These are phyloP conservation scores for Paraphoma sp. DNA, from an alignment of 2,329 filamentous ascomycete genomes.

Conservation along the genomic window DNA sequence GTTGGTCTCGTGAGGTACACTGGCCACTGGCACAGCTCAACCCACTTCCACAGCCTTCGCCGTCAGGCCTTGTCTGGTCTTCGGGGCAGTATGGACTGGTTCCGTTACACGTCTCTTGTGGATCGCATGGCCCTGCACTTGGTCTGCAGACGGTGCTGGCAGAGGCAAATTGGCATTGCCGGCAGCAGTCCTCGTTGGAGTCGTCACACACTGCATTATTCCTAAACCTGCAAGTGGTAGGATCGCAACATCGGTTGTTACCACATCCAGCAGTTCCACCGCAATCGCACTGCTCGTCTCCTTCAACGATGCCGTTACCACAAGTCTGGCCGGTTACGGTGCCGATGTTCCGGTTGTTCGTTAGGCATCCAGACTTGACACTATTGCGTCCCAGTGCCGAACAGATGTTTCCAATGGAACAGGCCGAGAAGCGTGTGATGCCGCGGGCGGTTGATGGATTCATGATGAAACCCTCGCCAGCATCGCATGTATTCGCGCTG, in stretches of 20 bases:
- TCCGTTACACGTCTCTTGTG: conserved; percentile 82
- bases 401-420: conserved; percentile 93
- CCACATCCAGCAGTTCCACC: conserved; percentile 77
- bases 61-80: conserved; percentile 74
- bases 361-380: conserved; percentile 78
- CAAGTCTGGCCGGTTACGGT: conserved; percentile 86
- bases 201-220: conserved; percentile 78
- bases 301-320: conserved; percentile 96
- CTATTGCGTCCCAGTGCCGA: conserved; percentile 79
- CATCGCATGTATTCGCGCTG: conserved; percentile 71
- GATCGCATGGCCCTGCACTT: conserved; percentile 83
- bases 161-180: conserved; percentile 70
- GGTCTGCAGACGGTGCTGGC: conserved; percentile 78
- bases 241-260: conserved; percentile 81
- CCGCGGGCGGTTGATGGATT: conserved; percentile 82
- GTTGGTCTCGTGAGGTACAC: conserved; percentile 88
- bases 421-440: conserved; percentile 83
- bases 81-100: conserved; percentile 73
- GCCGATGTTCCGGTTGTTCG: conserved; percentile 82
- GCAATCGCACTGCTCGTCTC: conserved; percentile 94
- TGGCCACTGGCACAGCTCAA: conserved; percentile 89
- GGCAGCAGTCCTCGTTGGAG: conserved; percentile 85
- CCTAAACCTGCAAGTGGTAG: conserved; percentile 85
- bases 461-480: conserved; percentile 86
- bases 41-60: conserved; percentile 71